phyloP scores from a whole-genome alignment of 805 yeast species.

The Zygosaccharomyces bailii region DNA sequence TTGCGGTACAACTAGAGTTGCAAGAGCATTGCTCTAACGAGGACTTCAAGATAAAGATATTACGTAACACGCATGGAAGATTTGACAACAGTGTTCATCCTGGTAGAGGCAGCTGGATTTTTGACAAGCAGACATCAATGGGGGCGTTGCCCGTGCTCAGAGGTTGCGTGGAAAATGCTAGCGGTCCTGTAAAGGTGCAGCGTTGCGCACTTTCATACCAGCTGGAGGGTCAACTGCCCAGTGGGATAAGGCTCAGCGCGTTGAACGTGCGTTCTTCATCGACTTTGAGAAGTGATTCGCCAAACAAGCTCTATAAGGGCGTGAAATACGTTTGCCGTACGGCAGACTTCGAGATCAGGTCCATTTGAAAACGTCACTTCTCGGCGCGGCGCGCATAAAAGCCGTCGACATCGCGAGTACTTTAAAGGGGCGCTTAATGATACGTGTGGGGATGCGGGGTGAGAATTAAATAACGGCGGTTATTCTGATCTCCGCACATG shows the following conservation, averaged over 20 bases:
- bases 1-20: conserved; percentile 41
- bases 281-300: conserved; percentile 32
- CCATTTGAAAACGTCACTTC: conserved; percentile 1
- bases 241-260: conserved; percentile 68
- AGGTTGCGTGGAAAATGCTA: conserved; percentile 46
- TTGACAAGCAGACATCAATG: conserved; percentile 53
- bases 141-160: conserved; percentile 68
- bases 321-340: conserved; percentile 74
- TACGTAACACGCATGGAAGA: conserved; percentile 76
- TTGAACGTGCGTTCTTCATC: conserved; percentile 56
- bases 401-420: conserved; percentile 4
- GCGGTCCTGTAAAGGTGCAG: conserved; percentile 11
- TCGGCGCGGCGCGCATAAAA: conserved; percentile 6
- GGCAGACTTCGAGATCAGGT: conserved; percentile 38
- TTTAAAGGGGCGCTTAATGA: conserved; percentile 7
- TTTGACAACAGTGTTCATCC: conserved; percentile 46
- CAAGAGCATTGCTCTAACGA: conserved; percentile 4
- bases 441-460: too few relatives aligned
- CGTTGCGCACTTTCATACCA: conserved; percentile 45
- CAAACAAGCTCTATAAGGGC: conserved; percentile 79
- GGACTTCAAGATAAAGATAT: conserved; percentile 46
- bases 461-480: conserved; percentile 10
- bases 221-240: conserved; percentile 67
- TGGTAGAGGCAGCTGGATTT: conserved; percentile 60
- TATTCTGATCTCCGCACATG: not conserved